Evolutionary conservation across 306 rosid genomes (phyloP), one percentile per base, ranked within the genome.

Genomic region (Clitoria ternatea): DNA sequence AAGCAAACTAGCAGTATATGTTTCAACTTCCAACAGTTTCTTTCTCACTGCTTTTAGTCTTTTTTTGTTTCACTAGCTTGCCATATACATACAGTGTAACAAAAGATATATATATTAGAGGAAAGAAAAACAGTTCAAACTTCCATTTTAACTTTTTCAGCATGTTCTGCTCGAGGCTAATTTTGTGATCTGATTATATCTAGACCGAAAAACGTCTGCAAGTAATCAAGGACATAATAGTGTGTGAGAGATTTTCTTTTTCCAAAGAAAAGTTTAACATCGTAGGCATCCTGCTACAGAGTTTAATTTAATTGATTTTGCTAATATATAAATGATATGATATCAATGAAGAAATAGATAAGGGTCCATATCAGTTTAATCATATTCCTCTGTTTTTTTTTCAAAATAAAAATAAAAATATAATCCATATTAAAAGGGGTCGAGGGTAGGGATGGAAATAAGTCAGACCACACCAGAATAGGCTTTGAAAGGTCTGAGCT

Each of bases 1-100:
- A 93, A 93, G 61, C 80, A 53, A 81, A 80, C 80, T 88, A 86
- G 85, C 70, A 81, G 40, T 56, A 24, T 18, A 9, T n/a, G n/a
- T 54, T 66, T 9, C 2, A 67, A 22, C 24, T 68, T n/a, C 4
- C 35, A 30, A 29, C 27, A 26, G 18, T 61, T 35, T 72, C 68
- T 59, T 19, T 63, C 27, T 47, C 19, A 22, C 24, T 37, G 10
- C 55, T 70, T 61, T 6, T 42, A 44, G 7, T 72, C 24, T 36
- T 50, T 39, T 62, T 13, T 61, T 14, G 48, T 48, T 49, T 6
- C 66, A 29, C 22, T 29, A 14, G 20, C 49, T 64, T 55, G 23
- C 13, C 27, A 10, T 6, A 44, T 35, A 59, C 72, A 44, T 35
- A 59, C 72, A 48, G 70, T 18, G 60, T 76, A 48, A 48, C 61